phyloP scores from a whole-genome alignment of 495 filamentous ascomycete species.

The Cenococcum geophilum region DNA sequence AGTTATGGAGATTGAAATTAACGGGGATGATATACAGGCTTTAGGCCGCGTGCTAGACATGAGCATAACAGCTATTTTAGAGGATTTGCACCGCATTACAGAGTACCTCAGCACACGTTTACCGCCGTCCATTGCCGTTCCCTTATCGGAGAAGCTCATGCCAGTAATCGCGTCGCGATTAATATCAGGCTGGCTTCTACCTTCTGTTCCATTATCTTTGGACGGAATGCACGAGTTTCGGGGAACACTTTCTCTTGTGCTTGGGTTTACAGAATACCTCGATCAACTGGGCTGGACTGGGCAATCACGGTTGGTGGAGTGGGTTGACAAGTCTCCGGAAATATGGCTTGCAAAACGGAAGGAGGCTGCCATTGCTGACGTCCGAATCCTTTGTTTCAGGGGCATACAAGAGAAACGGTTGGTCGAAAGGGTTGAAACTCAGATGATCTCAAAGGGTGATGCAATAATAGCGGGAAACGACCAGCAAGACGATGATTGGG shows the following conservation, averaged over 20 bases:
- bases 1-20: slow-evolving; percentile 30
- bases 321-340: slow-evolving; percentile 70
- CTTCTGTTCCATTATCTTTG: slow-evolving; percentile 66
- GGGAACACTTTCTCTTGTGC: slow-evolving; percentile 52
- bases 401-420: slow-evolving; percentile 56
- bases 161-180: slow-evolving; percentile 59
- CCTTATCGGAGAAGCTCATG: slow-evolving; percentile 62
- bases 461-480: slow-evolving; percentile 52
- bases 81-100: slow-evolving; percentile 57
- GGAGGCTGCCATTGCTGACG: slow-evolving; percentile 65
- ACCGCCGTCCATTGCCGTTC: slow-evolving; percentile 54
- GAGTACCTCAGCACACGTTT: slow-evolving; percentile 59
- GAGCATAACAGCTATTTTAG: slow-evolving; percentile 41
- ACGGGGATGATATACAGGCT: slow-evolving; percentile 30
- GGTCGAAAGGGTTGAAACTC: slow-evolving; percentile 81
- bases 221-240: slow-evolving; percentile 64
- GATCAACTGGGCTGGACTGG: slow-evolving; percentile 61
- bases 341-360: slow-evolving; percentile 83
- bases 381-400: slow-evolving; percentile 59
- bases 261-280: slow-evolving; percentile 57
- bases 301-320: slow-evolving; percentile 63
- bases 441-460: slow-evolving; percentile 64
- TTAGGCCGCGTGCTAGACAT: slow-evolving; percentile 36
- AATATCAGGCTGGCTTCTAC: slow-evolving; percentile 66
- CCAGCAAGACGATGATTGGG: slow-evolving; percentile 60